A percentile compares a stretch with the other conserved stretches of the same genome.
These are phyloP conservation scores for Sechiopsis laciniata DNA, from an alignment of 306 rosid species.

Conservation along the genomic window DNA sequence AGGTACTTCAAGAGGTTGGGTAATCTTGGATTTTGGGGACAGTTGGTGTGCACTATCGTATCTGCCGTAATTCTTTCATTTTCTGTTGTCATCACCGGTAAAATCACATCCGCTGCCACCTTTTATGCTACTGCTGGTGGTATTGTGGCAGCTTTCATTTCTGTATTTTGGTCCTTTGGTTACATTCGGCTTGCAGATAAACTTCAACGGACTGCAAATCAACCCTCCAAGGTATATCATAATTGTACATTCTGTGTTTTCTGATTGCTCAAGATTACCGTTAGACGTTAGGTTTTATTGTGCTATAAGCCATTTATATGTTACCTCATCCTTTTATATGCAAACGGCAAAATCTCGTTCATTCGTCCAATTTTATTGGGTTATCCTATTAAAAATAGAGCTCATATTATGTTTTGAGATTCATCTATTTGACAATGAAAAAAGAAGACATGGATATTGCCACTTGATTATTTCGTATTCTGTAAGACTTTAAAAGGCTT, in stretches of 20 bases:
- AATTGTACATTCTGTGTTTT: neutral
- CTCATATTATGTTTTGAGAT: neutral
- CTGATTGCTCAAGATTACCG: neutral
- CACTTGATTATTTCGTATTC: neutral
- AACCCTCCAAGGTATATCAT: conserved; percentile 69
- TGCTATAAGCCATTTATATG: neutral
- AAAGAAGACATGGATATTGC: neutral
- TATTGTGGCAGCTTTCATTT: conserved; percentile 80
- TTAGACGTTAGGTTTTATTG: neutral
- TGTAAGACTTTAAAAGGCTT: neutral
- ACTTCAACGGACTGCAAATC: conserved; percentile 66
- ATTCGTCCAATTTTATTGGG: neutral
- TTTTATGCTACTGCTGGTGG: conserved; percentile 92
- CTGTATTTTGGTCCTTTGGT: conserved; percentile 96
- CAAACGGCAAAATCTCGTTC: no score
- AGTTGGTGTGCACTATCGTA: conserved; percentile 77
- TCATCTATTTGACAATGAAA: conserved; percentile 1
- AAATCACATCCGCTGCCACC: conserved; percentile 72
- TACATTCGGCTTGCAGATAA: conserved; percentile 85
- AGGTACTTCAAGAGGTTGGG: conserved; percentile 92
- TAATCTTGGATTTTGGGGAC: conserved; percentile 89
- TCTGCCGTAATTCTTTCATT: conserved; percentile 97
- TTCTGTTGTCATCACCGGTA: conserved; percentile 73
- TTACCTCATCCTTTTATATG: neutral
- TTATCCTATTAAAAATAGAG: neutral